These are phyloP conservation scores for Russula lepida DNA, from an alignment of 768 basidiomycete genomes.

Conservation along the genomic window DNA sequence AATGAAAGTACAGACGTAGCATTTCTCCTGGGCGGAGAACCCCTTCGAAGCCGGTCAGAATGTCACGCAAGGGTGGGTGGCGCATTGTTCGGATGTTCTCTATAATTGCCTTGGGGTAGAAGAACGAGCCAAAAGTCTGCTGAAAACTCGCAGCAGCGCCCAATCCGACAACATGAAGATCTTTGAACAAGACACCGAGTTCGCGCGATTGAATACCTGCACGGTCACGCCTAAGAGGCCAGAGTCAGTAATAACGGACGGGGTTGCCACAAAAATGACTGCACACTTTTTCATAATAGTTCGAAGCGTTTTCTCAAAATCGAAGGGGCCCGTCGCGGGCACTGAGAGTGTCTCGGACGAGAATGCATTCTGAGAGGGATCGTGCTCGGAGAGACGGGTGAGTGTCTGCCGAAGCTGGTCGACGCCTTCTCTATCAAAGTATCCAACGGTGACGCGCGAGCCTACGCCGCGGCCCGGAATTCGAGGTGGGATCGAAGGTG, in stretches of 20 bases:
- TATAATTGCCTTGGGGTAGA: conserved; percentile 44
- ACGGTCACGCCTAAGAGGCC: conserved; percentile 35
- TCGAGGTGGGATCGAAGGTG: not conserved
- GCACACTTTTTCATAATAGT: conserved; percentile 23
- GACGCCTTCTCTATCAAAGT: conserved; percentile 49
- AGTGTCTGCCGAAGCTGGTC: conserved; percentile 33
- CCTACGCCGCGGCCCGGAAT: not conserved
- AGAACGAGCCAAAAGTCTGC: conserved; percentile 51
- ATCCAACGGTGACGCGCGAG: conserved; percentile 34
- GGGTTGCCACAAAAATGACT: not conserved
- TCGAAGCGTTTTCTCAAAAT: conserved; percentile 27
- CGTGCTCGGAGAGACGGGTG: conserved; percentile 21
- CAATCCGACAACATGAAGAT: conserved; percentile 51
- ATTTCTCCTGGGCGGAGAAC: conserved; percentile 56
- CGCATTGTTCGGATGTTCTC: conserved; percentile 37
- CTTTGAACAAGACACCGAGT: conserved; percentile 53
- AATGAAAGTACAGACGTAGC: conserved; percentile 43
- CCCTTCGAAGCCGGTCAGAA: conserved; percentile 48
- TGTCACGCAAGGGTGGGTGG: conserved; percentile 53
- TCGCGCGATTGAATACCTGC: conserved; percentile 43
- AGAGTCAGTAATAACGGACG: not conserved
- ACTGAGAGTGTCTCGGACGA: conserved; percentile 23
- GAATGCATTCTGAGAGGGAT: not conserved
- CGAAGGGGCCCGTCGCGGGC: conserved; percentile 23
- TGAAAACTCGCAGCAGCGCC: conserved; percentile 49